These are phyloP conservation scores for Urochloa ruziziensis DNA, from an alignment of 176 grass and related monocot genomes.

Conservation along the genomic window DNA sequence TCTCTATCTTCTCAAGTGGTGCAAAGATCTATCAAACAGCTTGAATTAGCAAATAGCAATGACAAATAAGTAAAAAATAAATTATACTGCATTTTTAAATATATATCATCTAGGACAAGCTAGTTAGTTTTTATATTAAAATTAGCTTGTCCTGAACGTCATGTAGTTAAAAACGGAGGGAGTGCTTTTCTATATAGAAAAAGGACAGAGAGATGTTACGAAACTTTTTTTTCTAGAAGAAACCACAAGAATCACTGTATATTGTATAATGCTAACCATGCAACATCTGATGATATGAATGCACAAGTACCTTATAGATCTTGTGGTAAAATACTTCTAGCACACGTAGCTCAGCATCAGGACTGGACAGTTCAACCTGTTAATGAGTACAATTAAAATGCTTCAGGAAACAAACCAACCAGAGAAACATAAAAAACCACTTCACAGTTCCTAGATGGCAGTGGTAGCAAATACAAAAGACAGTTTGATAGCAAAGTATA, in stretches of 20 bases:
- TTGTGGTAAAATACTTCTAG: slow-evolving; percentile 96
- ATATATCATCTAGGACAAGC: neutral
- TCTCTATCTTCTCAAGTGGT: slow-evolving; percentile 85
- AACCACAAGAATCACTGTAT: slow-evolving; percentile 15
- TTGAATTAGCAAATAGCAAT: slow-evolving; percentile 21
- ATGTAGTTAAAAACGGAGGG: neutral
- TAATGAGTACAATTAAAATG: slow-evolving; percentile 9
- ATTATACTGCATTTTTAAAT: neutral
- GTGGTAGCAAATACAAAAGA: slow-evolving; percentile 1
- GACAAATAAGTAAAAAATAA: slow-evolving; percentile 21
- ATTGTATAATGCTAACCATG: slow-evolving; percentile 1
- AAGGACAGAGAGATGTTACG: too few species aligned
- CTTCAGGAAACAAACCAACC: slow-evolving; percentile 5
- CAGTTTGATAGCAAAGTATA: neutral
- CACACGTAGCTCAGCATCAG: slow-evolving; percentile 76
- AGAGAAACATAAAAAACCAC: neutral
- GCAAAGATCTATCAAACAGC: slow-evolving; percentile 76
- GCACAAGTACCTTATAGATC: slow-evolving; percentile 79
- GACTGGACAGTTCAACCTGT: slow-evolving; percentile 91
- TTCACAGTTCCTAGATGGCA: slow-evolving; percentile 2
- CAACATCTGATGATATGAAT: neutral
- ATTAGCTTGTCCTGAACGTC: neutral
- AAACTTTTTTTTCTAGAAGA: neutral
- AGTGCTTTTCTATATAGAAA: neutral
- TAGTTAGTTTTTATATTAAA: neutral